phyloP scores from a whole-genome alignment of 176 grass and related monocot genomes.

The bread wheat (Triticum aestivum) region IWGSC_CS_RefSeq_v2.1 NC_057803.1:1906898-1907397 shows the following conservation, averaged over 20 bases:
- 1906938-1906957: not conserved
- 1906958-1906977: not conserved
- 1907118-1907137: not conserved
- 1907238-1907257: conserved; percentile 43
- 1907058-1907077: not conserved
- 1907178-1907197: conserved; percentile 74
- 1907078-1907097: not conserved
- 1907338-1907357: conserved; percentile 14
- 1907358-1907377: not conserved
- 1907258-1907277: not conserved
- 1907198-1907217: conserved; percentile 72
- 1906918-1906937: not conserved
- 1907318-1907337: conserved; percentile 37
- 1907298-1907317: conserved; percentile 20
- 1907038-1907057: not conserved
- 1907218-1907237: conserved; percentile 83
- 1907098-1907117: not conserved
- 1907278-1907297: conserved; percentile 10
- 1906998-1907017: not conserved
- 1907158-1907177: conserved; percentile 66
- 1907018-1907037: not conserved
- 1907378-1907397: conserved; percentile 30
- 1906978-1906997: not conserved
- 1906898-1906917: not conserved
- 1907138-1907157: conserved; percentile 71